Evolutionary conservation across 1,284 basidiomycete species (phyloP).

Genomic region (Boletus semigastroideus): DNA sequence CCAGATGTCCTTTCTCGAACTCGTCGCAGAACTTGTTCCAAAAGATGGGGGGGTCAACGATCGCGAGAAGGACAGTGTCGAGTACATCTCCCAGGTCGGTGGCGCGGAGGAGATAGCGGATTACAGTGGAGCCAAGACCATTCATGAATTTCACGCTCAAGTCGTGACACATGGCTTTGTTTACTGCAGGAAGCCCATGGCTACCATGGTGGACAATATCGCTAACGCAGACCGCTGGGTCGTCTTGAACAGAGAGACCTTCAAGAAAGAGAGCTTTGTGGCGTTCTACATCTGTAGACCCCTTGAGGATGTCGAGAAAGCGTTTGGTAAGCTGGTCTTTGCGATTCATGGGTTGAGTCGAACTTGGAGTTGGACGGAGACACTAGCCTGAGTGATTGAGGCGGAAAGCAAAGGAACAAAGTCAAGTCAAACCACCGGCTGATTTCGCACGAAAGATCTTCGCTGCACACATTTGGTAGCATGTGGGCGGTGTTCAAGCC

Average conservation of each 20-base stretch:
- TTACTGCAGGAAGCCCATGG: slow-evolving; percentile 42
- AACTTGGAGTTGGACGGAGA: neutral
- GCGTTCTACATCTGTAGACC: slow-evolving; percentile 18
- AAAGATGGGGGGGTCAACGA: slow-evolving; percentile 56
- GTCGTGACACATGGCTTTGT: slow-evolving; percentile 45
- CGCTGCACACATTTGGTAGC: neutral
- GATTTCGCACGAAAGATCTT: neutral
- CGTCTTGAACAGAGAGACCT: slow-evolving; percentile 43
- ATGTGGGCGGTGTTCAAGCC: too few relatives aligned
- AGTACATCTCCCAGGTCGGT: slow-evolving; percentile 44
- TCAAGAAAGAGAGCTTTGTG: slow-evolving; percentile 43
- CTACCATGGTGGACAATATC: slow-evolving; percentile 41
- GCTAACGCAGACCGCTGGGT: slow-evolving; percentile 40
- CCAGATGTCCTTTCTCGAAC: slow-evolving; percentile 39
- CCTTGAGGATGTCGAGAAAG: slow-evolving; percentile 25
- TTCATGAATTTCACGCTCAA: slow-evolving; percentile 45
- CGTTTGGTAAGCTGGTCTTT: slow-evolving; percentile 21
- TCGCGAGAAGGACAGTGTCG: slow-evolving; percentile 37
- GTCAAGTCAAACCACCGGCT: too few relatives aligned
- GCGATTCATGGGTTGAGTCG: slow-evolving; percentile 22
- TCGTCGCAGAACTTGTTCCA: slow-evolving; percentile 45
- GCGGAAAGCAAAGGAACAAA: too few relatives aligned
- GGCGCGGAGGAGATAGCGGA: slow-evolving; percentile 45
- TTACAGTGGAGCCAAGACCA: slow-evolving; percentile 36
- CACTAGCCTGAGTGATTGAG: neutral